Evolutionary conservation across 2,329 filamentous ascomycete species (phyloP).

Genomic region (Nigrospora oryzae): DNA sequence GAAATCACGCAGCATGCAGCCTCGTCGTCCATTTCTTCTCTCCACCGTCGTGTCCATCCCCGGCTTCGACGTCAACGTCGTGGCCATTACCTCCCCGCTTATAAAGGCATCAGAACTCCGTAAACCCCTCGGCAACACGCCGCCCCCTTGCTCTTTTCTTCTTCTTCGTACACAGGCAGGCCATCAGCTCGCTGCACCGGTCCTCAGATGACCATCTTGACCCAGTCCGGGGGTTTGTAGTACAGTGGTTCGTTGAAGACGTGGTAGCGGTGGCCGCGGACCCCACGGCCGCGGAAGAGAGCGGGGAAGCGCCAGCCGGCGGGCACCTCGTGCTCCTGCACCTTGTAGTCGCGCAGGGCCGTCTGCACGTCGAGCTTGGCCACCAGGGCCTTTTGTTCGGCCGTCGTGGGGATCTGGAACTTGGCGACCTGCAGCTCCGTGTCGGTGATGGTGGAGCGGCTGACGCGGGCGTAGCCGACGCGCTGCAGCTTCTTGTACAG

Average conservation of each 20-base stretch:
- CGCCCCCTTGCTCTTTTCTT: too few species aligned
- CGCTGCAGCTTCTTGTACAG: slow-evolving; percentile 83
- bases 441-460: slow-evolving; percentile 85
- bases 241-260: slow-evolving; percentile 91
- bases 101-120: too few species aligned
- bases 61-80: too few species aligned
- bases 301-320: slow-evolving; percentile 74
- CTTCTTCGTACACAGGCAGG: too few species aligned
- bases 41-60: too few species aligned
- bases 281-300: slow-evolving; percentile 76
- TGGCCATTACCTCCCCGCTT: too few species aligned
- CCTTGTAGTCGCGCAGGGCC: slow-evolving; percentile 47
- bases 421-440: slow-evolving; percentile 96
- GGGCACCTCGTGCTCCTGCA: slow-evolving; percentile 67
- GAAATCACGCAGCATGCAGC: too few species aligned
- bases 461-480: slow-evolving; percentile 83
- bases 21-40: too few species aligned
- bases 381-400: slow-evolving; percentile 42
- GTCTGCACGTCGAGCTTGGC: slow-evolving; percentile 25
- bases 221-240: slow-evolving; percentile 20
- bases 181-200: too few species aligned
- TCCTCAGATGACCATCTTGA: too few species aligned
- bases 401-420: slow-evolving; percentile 71
- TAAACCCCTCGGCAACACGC: too few species aligned
- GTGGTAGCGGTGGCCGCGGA: slow-evolving; percentile 85